Base-by-base conservation (phyloP, 2,329 filamentous ascomycete species). In the Calcarisporium arbuscula region DNA sequence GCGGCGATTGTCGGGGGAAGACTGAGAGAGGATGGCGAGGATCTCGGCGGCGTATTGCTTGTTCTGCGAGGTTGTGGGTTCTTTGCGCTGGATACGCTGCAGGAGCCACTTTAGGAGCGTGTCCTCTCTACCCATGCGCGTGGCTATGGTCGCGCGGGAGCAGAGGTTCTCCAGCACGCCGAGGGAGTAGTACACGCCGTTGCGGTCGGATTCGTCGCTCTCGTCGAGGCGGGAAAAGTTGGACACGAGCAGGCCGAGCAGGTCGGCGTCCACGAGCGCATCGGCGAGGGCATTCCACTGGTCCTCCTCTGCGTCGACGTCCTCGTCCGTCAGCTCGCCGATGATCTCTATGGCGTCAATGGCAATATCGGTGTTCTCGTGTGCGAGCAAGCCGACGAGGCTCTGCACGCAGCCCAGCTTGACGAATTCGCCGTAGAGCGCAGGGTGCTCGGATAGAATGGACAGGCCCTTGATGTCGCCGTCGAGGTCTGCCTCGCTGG, bases 361-460 rank as follows among this genome's bases (percentile, higher is more conserved):
- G 9, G 92, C 88, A 45, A 98, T 94, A 53, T 98, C 92, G 1
- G 89, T 90, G 56, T 98, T 98, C 50, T 98, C 92, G 56, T 98
- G 92, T 12, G 90, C 82, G 31, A 98, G 66, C 34, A 98, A 62
- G 3, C 81, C 77, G 2, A 94, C 86, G 32, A 98, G 61, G 35
- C 82, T 89, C 5, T 63, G 74, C 1, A 80, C 77, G 39, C 79
- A 84, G 15, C 85, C 84, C 33, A 88, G 67, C 45, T 78, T 80
- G 20, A 82, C 80, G 51, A 95, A 88, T 41, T 94, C 85, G 10
- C 67, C 66, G 57, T 92, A 95, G 15, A 95, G 70, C 41, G 85
- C 81, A 4, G 89, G 74, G 53, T 96, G 85, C 50, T 98, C 88
- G 5, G 85, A 80, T 2, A 98, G 66, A 45, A 95, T 83, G 28